phyloP scores from a whole-genome alignment of 345 rosid species.

The Carallia brachiata region DNA sequence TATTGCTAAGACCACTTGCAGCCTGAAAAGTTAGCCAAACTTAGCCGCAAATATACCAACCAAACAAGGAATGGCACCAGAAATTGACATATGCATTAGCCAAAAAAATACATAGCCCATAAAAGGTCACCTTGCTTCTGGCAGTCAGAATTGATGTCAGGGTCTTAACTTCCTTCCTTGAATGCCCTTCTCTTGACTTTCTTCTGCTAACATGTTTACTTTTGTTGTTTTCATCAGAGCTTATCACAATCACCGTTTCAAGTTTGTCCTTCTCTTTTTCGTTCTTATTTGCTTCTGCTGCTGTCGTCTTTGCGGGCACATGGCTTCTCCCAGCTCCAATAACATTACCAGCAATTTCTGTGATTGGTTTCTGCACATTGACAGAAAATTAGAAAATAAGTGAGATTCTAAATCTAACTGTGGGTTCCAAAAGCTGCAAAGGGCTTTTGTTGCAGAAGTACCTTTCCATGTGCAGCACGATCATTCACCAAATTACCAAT shows the following conservation, averaged over 20 bases:
- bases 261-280: conserved; percentile 32
- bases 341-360: conserved; percentile 13
- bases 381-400: not conserved
- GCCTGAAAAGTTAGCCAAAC: conserved; percentile 31
- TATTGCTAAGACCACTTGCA: conserved; percentile 47
- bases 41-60: not conserved
- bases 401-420: not conserved
- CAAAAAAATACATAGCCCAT: not conserved
- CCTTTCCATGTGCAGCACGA: conserved; percentile 49
- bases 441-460: conserved; percentile 13
- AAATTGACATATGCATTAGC: not conserved
- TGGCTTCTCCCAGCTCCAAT: conserved; percentile 16
- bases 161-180: conserved; percentile 45
- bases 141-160: conserved; percentile 64
- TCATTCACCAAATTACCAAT: conserved; percentile 67
- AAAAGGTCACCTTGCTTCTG: conserved; percentile 69
- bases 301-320: conserved; percentile 5
- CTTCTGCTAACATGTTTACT: conserved; percentile 34
- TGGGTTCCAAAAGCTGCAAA: not conserved
- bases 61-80: not conserved
- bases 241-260: conserved; percentile 43
- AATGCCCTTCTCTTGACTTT: conserved; percentile 19
- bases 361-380: conserved; percentile 32
- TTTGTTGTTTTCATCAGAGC: conserved; percentile 49
- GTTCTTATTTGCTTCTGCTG: conserved; percentile 22